phyloP scores from a whole-genome alignment of 192 early-diverging fungal species.

The Umbelopsis isabellina region DNA sequence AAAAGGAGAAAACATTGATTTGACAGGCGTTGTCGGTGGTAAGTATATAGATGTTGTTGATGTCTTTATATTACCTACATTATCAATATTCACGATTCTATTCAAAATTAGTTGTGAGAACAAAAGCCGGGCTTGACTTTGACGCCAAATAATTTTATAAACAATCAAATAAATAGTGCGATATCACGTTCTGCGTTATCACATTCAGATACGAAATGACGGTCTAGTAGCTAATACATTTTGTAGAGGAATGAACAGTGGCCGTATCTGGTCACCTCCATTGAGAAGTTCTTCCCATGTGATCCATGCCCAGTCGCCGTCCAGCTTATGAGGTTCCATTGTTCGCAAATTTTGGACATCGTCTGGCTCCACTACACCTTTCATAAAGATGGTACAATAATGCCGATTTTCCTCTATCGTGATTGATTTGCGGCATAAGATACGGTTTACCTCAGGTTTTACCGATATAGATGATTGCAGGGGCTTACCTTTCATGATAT shows the following conservation, averaged over 20 bases:
- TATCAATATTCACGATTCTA: neutral
- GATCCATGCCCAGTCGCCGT: constrained; percentile 45
- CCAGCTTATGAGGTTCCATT: constrained; percentile 52
- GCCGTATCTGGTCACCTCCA: neutral
- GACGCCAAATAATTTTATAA: constrained; percentile 11
- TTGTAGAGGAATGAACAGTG: constrained; percentile 1
- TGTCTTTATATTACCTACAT: neutral
- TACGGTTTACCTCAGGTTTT: neutral
- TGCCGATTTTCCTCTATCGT: constrained; percentile 43
- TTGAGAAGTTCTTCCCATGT: constrained; percentile 29
- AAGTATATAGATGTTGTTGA: neutral
- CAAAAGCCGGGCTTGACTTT: constrained; percentile 28
- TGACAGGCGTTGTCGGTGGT: constrained; percentile 39
- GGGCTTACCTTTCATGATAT: constrained; percentile 44
- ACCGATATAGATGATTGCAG: neutral
- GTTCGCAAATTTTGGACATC: constrained; percentile 30
- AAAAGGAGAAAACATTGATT: constrained; percentile 25
- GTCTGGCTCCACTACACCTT: constrained; percentile 32
- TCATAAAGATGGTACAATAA: constrained; percentile 63
- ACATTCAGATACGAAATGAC: neutral
- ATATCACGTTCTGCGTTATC: neutral
- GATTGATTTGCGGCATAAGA: neutral
- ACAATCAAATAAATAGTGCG: constrained; percentile 1
- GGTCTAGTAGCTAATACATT: constrained; percentile 8
- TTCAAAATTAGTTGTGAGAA: constrained; percentile 21